These are phyloP conservation scores for Macrophomina tecta DNA, from an alignment of 2,329 filamentous ascomycete genomes.

Conservation along the genomic window DNA sequence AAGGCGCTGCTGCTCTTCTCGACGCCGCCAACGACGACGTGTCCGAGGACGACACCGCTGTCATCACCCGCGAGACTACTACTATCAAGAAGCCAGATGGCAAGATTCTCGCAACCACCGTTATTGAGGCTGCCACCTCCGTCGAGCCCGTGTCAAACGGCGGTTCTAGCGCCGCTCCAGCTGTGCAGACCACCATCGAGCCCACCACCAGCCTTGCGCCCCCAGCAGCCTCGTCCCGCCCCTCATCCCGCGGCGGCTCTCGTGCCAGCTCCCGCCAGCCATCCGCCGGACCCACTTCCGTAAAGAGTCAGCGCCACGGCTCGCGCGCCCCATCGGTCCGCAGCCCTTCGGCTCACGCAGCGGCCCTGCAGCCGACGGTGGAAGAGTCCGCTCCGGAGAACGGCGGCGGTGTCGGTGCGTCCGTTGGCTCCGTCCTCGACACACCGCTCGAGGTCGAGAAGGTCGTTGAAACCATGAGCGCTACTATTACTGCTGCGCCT, in stretches of 20 bases:
- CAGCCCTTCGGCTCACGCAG: background rate
- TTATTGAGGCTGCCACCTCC: background rate
- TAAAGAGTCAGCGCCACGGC: background rate
- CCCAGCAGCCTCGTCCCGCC: background rate
- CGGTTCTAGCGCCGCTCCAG: background rate
- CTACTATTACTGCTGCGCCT: background rate
- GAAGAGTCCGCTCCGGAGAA: background rate
- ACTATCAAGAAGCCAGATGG: conserved; percentile 15
- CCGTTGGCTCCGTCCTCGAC: background rate
- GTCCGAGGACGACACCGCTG: background rate
- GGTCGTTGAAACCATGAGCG: background rate
- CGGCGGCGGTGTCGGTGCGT: background rate
- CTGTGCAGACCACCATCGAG: background rate
- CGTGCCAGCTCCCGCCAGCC: conserved; percentile 1
- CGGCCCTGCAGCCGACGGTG: background rate
- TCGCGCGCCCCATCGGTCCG: conserved; percentile 15
- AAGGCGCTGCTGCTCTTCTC: conserved; percentile 23
- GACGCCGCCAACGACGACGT: conserved; percentile 3
- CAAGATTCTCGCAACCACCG: background rate
- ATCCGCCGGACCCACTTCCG: background rate
- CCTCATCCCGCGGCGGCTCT: background rate
- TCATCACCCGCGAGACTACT: conserved; percentile 14
- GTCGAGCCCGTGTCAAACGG: conserved; percentile 2
- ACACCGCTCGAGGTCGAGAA: background rate
- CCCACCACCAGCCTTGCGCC: background rate